These are phyloP conservation scores for Chenopodium quinoa DNA, from an alignment of 148 eudicot genomes.

Conservation along the genomic window DNA sequence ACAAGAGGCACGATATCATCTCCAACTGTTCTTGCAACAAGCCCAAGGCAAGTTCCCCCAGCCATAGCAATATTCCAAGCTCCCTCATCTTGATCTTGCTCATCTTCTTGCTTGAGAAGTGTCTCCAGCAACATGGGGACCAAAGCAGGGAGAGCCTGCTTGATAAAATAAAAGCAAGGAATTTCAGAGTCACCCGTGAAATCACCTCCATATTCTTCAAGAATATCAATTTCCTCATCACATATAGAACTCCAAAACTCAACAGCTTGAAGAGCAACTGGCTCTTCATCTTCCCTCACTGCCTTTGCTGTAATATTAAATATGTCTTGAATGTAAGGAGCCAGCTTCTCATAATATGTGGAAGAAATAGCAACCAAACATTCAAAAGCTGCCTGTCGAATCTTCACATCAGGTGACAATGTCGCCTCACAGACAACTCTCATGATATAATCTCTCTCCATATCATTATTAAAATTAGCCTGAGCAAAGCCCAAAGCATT, in stretches of 20 bases:
- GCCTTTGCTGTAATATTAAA: conserved; percentile 89
- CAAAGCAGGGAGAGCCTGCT: conserved; percentile 91
- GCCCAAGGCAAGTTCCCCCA: conserved; percentile 95
- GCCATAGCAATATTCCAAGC: conserved; percentile 99
- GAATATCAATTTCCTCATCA: conserved; percentile 87
- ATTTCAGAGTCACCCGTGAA: conserved; percentile 84
- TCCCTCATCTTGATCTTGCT: conserved; percentile 95
- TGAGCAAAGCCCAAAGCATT: conserved; percentile 95
- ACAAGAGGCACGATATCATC: conserved; percentile 94
- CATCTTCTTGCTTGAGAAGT: conserved; percentile 93
- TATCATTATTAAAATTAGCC: conserved; percentile 81
- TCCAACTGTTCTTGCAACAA: conserved; percentile 87
- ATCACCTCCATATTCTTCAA: conserved; percentile 85
- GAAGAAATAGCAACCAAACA: conserved; percentile 92
- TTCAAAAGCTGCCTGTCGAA: conserved; percentile 92
- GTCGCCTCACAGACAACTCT: conserved; percentile 92
- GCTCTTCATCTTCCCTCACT: conserved; percentile 87
- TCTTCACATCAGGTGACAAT: conserved; percentile 74
- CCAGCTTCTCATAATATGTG: conserved; percentile 79
- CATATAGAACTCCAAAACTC: conserved; percentile 97
- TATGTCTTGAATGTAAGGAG: conserved; percentile 86
- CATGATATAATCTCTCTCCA: conserved; percentile 96
- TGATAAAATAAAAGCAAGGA: conserved; percentile 87
- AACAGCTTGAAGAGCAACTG: conserved; percentile 92
- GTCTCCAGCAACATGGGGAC: conserved; percentile 90